Evolutionary conservation across 1,284 basidiomycete genomes (phyloP).

Genomic region (Kwoniella shivajii): DNA sequence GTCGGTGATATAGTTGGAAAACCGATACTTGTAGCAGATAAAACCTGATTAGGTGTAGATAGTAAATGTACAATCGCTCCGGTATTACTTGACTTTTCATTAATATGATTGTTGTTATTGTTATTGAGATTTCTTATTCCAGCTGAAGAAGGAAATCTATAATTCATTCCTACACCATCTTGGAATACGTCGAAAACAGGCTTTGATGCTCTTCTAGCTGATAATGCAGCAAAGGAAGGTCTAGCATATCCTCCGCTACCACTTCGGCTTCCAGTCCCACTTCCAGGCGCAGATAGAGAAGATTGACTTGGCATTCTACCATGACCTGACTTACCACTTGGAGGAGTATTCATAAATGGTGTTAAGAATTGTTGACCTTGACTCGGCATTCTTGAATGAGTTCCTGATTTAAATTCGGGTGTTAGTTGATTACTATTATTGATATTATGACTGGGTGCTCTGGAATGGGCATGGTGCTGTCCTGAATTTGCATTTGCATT

Average conservation of each 20-base stretch:
- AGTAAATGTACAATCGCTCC: slow-evolving; percentile 42
- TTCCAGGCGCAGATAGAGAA: slow-evolving; percentile 6
- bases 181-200: slow-evolving; percentile 35
- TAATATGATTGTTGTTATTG: slow-evolving; percentile 1
- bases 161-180: slow-evolving; percentile 14
- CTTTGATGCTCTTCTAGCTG: slow-evolving; percentile 35
- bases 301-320: slow-evolving; percentile 17
- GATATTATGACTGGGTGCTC: slow-evolving; percentile 1
- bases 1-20: slow-evolving; percentile 16
- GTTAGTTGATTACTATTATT: not conserved
- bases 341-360: slow-evolving; percentile 6
- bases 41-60: slow-evolving; percentile 32
- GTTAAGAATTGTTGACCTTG: slow-evolving; percentile 15
- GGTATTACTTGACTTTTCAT: not conserved
- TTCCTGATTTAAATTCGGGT: not conserved
- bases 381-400: slow-evolving; percentile 23
- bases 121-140: slow-evolving; percentile 19
- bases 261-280: too few relatives aligned
- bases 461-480: slow-evolving; percentile 1
- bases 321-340: slow-evolving; percentile 4
- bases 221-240: slow-evolving; percentile 40
- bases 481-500: not conserved
- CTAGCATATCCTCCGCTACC: slow-evolving; percentile 12
- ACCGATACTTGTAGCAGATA: slow-evolving; percentile 21
- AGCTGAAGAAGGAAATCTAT: slow-evolving; percentile 42